These are phyloP conservation scores for Kernera saxatilis DNA, from an alignment of 345 rosid species.

Conservation along the genomic window DNA sequence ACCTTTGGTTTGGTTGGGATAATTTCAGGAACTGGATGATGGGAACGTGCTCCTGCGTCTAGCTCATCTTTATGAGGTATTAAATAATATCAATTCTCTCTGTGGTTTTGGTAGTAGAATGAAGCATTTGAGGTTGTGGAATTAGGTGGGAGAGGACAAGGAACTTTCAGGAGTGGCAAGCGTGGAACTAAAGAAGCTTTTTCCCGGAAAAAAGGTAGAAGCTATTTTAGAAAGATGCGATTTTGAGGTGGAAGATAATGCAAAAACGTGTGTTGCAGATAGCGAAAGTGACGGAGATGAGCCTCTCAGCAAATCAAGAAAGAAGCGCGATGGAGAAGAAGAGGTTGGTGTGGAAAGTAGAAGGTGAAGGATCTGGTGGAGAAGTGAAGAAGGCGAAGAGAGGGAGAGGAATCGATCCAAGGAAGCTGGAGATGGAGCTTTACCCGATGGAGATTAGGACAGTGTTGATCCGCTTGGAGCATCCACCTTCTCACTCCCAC, in stretches of 20 bases:
- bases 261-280: conserved; percentile 38
- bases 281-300: conserved; percentile 57
- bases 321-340: conserved; percentile 71
- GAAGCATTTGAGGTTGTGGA: conserved; percentile 9
- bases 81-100: not conserved
- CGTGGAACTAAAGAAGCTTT: conserved; percentile 64
- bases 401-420: conserved; percentile 63
- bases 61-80: conserved; percentile 88
- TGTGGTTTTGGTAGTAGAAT: conserved; percentile 12
- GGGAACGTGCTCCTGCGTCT: conserved; percentile 77
- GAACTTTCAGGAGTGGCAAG: conserved; percentile 58
- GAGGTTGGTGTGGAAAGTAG: conserved; percentile 73
- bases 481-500: conserved; percentile 9
- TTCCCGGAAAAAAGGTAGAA: conserved; percentile 51
- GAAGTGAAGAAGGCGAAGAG: conserved; percentile 43
- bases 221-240: not conserved
- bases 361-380: conserved; percentile 30
- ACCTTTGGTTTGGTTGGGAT: not conserved
- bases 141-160: conserved; percentile 73
- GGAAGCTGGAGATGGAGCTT: conserved; percentile 60
- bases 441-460: conserved; percentile 88
- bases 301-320: conserved; percentile 84
- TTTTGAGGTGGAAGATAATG: not conserved
- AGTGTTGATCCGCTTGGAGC: conserved; percentile 44
- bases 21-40: conserved; percentile 65